Evolutionary conservation across 345 rosid genomes (phyloP).

Genomic region (Sisymbrium altissimum): DNA sequence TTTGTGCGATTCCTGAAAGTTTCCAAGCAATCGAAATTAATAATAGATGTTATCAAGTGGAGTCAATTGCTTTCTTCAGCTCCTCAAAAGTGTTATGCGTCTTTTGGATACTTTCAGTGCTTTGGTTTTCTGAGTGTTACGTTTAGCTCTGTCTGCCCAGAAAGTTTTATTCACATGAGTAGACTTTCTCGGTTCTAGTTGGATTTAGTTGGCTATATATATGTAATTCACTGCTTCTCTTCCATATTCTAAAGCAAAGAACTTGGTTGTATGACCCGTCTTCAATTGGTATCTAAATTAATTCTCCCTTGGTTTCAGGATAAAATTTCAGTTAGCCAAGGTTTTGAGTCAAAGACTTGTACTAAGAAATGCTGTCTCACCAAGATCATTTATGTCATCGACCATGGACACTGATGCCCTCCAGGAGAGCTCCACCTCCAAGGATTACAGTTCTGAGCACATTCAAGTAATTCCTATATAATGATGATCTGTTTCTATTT

Average conservation of each 20-base stretch:
- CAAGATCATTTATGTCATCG: constrained; percentile 73
- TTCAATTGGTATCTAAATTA: not conserved
- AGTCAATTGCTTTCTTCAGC: constrained; percentile 3
- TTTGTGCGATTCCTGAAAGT: not conserved
- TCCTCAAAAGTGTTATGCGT: not conserved
- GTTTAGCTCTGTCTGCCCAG: not conserved
- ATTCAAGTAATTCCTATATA: constrained; percentile 56
- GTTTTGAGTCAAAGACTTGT: constrained; percentile 35
- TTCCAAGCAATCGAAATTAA: not conserved
- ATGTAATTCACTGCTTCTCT: not conserved
- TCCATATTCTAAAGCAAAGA: not conserved
- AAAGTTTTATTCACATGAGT: not conserved
- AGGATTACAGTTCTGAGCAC: constrained; percentile 79
- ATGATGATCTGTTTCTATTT: not conserved
- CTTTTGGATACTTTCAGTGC: not conserved
- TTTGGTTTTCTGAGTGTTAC: not conserved
- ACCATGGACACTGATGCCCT: constrained; percentile 49
- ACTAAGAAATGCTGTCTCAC: constrained; percentile 38
- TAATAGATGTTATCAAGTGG: not conserved
- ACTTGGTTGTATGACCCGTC: not conserved
- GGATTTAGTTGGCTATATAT: not conserved
- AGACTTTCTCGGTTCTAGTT: not conserved
- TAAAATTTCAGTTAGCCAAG: constrained; percentile 39
- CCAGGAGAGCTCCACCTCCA: constrained; percentile 51
- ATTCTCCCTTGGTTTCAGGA: constrained; percentile 38